These are phyloP conservation scores for Annulohypoxylon maeteangense DNA, from an alignment of 495 filamentous ascomycete genomes.

Conservation along the genomic window DNA sequence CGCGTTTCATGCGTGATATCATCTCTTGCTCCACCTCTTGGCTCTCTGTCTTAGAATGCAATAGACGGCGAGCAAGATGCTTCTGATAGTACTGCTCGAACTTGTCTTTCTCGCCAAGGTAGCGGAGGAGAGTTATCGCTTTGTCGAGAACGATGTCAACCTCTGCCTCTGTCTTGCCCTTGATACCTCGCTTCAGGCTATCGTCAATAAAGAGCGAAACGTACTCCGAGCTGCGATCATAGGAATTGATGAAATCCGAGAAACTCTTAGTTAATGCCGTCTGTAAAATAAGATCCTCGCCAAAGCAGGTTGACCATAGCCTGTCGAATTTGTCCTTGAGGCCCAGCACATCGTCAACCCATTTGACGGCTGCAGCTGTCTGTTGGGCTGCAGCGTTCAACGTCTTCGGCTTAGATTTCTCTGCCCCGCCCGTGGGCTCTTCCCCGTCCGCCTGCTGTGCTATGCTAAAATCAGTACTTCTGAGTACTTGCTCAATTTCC, in stretches of 20 bases:
- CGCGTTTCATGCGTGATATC: slow-evolving; percentile 95
- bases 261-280: slow-evolving; percentile 86
- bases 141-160: slow-evolving; percentile 90
- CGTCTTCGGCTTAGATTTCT: slow-evolving; percentile 55
- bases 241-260: slow-evolving; percentile 88
- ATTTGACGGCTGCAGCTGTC: slow-evolving; percentile 87
- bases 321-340: slow-evolving; percentile 91
- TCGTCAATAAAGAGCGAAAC: slow-evolving; percentile 98
- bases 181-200: slow-evolving; percentile 92
- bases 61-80: slow-evolving; percentile 84
- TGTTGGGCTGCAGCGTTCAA: slow-evolving; percentile 60
- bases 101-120: slow-evolving; percentile 90
- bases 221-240: slow-evolving; percentile 83
- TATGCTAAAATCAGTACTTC: slow-evolving; percentile 57
- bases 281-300: slow-evolving; percentile 79
- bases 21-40: slow-evolving; percentile 94
- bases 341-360: slow-evolving; percentile 89
- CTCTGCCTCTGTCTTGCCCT: slow-evolving; percentile 89
- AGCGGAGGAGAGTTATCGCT: slow-evolving; percentile 85
- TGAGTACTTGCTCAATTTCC: slow-evolving; percentile 79
- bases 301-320: slow-evolving; percentile 76
- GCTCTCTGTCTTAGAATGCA: slow-evolving; percentile 87
- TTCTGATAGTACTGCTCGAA: slow-evolving; percentile 99
- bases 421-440: slow-evolving; percentile 60
- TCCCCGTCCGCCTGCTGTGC: slow-evolving; percentile 57